phyloP scores from a whole-genome alignment of 768 basidiomycete genomes.

The Suillus paluster region DNA sequence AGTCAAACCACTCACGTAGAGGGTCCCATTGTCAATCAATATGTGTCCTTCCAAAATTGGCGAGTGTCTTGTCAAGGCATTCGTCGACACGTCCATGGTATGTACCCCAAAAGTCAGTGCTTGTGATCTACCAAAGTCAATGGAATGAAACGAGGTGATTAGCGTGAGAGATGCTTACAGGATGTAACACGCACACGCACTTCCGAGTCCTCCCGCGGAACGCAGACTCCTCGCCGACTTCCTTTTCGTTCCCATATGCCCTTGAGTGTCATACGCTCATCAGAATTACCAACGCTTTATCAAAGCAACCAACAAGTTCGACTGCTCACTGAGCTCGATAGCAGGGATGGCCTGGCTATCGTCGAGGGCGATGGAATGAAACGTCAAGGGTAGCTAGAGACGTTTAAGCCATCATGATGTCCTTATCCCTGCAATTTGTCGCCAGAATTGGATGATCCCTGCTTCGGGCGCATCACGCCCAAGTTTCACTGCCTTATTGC shows the following conservation, averaged over 20 bases:
- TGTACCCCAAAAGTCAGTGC: constrained; percentile 72
- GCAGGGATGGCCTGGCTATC: constrained; percentile 58
- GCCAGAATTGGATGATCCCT: too few species aligned
- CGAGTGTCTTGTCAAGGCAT: constrained; percentile 73
- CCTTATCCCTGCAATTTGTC: too few species aligned
- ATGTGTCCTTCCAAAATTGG: too few species aligned
- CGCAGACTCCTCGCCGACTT: constrained; percentile 83
- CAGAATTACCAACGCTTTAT: neutral
- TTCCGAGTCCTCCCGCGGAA: constrained; percentile 76
- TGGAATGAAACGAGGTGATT: neutral
- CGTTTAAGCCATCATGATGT: neutral
- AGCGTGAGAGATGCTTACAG: neutral
- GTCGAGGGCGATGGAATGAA: constrained; percentile 62
- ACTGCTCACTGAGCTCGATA: constrained; percentile 57
- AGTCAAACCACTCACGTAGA: too few species aligned
- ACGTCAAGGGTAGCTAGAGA: constrained; percentile 31
- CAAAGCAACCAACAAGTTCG: constrained; percentile 28
- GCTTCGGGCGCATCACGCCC: too few species aligned
- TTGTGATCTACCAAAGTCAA: constrained; percentile 56
- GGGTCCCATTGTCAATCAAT: constrained; percentile 77
- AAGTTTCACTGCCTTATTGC: too few species aligned
- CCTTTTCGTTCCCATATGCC: constrained; percentile 78
- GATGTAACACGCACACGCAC: constrained; percentile 56
- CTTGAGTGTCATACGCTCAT: constrained; percentile 26
- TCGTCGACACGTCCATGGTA: constrained; percentile 75